A percentile compares a stretch with the other conserved stretches of the same genome.
phyloP scores from a whole-genome alignment of 345 rosid species.

The Dipteronia sinensis region DNA sequence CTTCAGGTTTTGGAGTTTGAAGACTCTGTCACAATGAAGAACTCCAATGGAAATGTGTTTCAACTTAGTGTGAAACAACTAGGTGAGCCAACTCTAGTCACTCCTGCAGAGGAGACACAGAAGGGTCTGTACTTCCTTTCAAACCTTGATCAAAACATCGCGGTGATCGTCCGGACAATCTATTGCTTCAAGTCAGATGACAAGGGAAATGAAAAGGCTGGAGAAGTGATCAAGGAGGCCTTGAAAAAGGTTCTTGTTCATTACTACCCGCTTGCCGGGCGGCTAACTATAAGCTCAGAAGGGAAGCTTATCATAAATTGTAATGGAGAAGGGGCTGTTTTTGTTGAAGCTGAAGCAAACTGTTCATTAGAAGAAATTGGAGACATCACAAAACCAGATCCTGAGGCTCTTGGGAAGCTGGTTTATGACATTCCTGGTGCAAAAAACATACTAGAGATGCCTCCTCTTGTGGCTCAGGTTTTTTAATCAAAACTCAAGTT shows the following conservation, averaged over 20 bases:
- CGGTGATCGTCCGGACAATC: constrained; percentile 76
- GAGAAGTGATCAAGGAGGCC: constrained; percentile 65
- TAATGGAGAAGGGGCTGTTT: constrained; percentile 79
- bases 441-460: constrained; percentile 79
- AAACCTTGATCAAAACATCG: constrained; percentile 89
- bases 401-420: constrained; percentile 72
- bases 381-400: constrained; percentile 80
- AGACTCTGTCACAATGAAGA: constrained; percentile 49
- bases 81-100: constrained; percentile 54
- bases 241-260: constrained; percentile 73
- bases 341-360: constrained; percentile 80
- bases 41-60: constrained; percentile 38
- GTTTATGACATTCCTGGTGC: constrained; percentile 85
- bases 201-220: constrained; percentile 61
- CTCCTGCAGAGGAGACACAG: constrained; percentile 68
- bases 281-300: constrained; percentile 69
- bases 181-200: constrained; percentile 75
- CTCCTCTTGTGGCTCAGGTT: constrained; percentile 95
- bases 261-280: constrained; percentile 86
- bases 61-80: constrained; percentile 53
- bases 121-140: constrained; percentile 86
- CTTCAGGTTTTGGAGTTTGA: constrained; percentile 51
- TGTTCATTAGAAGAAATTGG: constrained; percentile 70
- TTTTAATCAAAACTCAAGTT: background rate
- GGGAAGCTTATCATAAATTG: constrained; percentile 82